Conservation (phyloP, 495 filamentous ascomycete genomes). For the Daldinia caldariorum region DNA sequence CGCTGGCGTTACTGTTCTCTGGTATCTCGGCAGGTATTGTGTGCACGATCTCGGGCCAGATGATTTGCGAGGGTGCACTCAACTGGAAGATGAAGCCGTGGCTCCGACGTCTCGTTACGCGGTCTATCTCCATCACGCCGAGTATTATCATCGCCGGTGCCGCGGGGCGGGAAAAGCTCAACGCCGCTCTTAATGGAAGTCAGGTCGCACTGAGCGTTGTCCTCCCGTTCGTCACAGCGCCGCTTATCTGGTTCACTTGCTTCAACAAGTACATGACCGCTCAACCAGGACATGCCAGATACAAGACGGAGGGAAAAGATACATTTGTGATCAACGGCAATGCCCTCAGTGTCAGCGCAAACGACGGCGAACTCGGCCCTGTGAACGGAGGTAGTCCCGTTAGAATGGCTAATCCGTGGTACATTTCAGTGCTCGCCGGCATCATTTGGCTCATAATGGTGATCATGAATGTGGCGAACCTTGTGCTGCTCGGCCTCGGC, state of each 20-base stretch:
- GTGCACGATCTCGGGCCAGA: conserved; percentile 85
- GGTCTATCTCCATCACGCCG: conserved; percentile 80
- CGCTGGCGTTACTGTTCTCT: conserved; percentile 78
- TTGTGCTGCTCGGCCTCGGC: conserved; percentile 73
- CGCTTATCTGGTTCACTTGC: conserved; percentile 89
- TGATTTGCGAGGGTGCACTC: conserved; percentile 82
- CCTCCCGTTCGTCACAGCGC: conserved; percentile 82
- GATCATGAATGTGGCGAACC: conserved; percentile 76
- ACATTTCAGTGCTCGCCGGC: conserved; percentile 63
- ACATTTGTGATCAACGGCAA: conserved; percentile 27
- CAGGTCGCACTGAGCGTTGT: conserved; percentile 86
- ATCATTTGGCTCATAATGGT: conserved; percentile 74
- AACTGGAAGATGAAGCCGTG: conserved; percentile 76
- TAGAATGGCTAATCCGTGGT: conserved; percentile 70
- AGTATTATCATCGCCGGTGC: conserved; percentile 85
- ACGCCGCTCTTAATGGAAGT: conserved; percentile 75
- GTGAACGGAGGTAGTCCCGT: conserved; percentile 44
- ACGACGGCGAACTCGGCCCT: conserved; percentile 37
- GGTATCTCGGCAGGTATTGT: conserved; percentile 82
- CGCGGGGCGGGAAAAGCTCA: conserved; percentile 75
- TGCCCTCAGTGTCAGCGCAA: conserved; percentile 12
- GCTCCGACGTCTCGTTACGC: conserved; percentile 74
- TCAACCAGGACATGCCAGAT: conserved; percentile 48
- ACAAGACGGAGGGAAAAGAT: conserved; percentile 45
- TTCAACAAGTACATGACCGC: conserved; percentile 85